Base-by-base conservation (phyloP, 1,139 yeast species). In the Debaryomyces nepalensis region DNA sequence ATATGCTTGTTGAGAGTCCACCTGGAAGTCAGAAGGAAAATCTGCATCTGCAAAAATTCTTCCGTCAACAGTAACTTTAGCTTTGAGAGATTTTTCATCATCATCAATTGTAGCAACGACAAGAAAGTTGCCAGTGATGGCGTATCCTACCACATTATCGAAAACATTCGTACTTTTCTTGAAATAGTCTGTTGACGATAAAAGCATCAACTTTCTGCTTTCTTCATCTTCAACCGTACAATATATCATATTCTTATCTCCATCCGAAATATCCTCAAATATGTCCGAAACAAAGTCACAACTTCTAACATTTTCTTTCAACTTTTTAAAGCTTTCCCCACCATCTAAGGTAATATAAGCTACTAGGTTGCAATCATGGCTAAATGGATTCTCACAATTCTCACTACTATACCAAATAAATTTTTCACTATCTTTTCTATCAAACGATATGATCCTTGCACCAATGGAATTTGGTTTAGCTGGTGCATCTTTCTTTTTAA, bases 31-130 rank as follows among this genome's bases (percentile, higher is more conserved):
- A 26, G 74, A 70, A 1, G 99, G 99, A 63, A 90, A 85, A 42
- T 77, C 73, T 0, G 95, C 95, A 44, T 78, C 83, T 0, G 96
- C 95, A 70, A 84, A 93, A 1, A 69, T 74, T 4, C 53, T 51
- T n/a, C 98, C 99, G 64, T 93, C 96, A 27, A 82, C 76, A 1
- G 97, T 84, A 0, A 89, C 91, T 53, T 73, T 76, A 0, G 95
- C 90, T 41, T 73, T 73, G 45, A 91, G 69, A 0, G 80, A 63
- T 20, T 57, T 56, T 20, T 61, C 63, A 12, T 66, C 67, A 9
- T 64, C 61, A 24, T 67, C 66, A 5, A 83, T 69, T 2, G 73
- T 66, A 0, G 97, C 97, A 37, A 84, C 87, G 27, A 91, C 79
- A 22, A 87, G 72, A 56, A 77, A 93, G 29, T 79, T 82, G 3